Percentiles rank a stretch among this genome's conserved stretches.
These are phyloP conservation scores for bread wheat (Triticum aestivum) DNA, from an alignment of 176 grass and related monocot species.

Conservation along the genomic window IWGSC_CS_RefSeq_v2.1 NC_057799.1:453311920-453312419, in stretches of 20 bases:
- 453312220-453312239: conserved; percentile 60
- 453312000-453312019: conserved; percentile 74
- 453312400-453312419: conserved; percentile 78
- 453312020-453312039: conserved; percentile 68
- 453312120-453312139: background rate
- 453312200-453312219: conserved; percentile 73
- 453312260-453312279: conserved; percentile 83
- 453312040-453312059: conserved; percentile 45
- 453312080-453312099: background rate
- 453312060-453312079: background rate
- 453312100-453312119: background rate
- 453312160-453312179: background rate
- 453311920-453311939: conserved; percentile 73
- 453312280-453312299: conserved; percentile 52
- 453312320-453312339: conserved; percentile 40
- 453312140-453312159: background rate
- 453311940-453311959: conserved; percentile 78
- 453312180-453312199: conserved; percentile 64
- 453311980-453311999: conserved; percentile 53
- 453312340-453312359: conserved; percentile 36
- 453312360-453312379: conserved; percentile 63
- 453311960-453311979: conserved; percentile 65
- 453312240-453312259: conserved; percentile 73
- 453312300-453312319: conserved; percentile 32
- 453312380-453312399: conserved; percentile 38